phyloP scores from a whole-genome alignment of 768 basidiomycete species.

The Glaciozyma martinii region DNA sequence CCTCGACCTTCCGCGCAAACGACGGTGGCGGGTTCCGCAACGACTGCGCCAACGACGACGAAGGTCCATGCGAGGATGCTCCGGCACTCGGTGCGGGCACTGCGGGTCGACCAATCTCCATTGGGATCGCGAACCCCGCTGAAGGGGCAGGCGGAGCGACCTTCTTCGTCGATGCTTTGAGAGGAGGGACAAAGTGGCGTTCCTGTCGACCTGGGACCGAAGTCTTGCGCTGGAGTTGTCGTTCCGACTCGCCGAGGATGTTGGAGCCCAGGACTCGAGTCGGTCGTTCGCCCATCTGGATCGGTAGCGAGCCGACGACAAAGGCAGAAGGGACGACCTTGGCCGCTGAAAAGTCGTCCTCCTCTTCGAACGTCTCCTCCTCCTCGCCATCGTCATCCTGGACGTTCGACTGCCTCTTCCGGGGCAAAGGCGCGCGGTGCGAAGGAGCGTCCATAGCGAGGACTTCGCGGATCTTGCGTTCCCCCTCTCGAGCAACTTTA shows the following conservation, averaged over 20 bases:
- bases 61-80: neutral
- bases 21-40: neutral
- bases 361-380: neutral
- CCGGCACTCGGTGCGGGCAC: neutral
- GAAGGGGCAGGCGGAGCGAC: neutral
- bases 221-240: neutral
- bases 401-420: neutral
- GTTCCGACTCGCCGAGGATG: neutral
- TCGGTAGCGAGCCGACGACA: slow-evolving; percentile 23
- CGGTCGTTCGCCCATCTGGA: slow-evolving; percentile 11
- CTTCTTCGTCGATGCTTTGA: neutral
- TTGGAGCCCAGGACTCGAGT: neutral
- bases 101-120: neutral
- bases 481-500: slow-evolving; percentile 7
- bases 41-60: neutral
- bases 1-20: neutral
- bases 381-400: neutral
- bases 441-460: slow-evolving; percentile 26
- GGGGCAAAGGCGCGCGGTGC: slow-evolving; percentile 13
- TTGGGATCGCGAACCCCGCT: neutral
- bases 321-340: neutral
- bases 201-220: neutral
- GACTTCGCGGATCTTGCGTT: slow-evolving; percentile 23
- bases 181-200: neutral
- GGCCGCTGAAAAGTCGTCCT: neutral